Evolutionary conservation across 2,329 filamentous ascomycete species (phyloP), one percentile per base, ranked within the genome.

Genomic region (Aspergillus sp.): DNA sequence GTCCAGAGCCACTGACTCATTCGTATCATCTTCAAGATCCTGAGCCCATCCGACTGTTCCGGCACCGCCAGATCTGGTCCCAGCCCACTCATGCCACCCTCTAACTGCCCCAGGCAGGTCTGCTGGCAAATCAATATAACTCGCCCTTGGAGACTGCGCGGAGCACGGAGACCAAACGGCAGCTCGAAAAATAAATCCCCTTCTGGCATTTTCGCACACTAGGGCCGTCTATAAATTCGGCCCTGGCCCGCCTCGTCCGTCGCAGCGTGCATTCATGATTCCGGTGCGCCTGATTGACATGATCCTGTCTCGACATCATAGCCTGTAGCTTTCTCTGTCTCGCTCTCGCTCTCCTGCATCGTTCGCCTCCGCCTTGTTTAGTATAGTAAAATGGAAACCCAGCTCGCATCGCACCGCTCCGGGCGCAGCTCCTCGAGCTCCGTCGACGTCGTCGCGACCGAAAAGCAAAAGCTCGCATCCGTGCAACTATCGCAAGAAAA

Each of bases 371-470:
- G 19, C 19, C 19, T 19, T 19, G 19, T 19, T 19, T 19, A 19
- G 19, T 19, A 19, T 19, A 19, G 19, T 21, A 49, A 41, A 14
- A 54, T 61, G 60, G 58, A 55, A 58, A 60, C 62, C 15, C 64
- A 63, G 48, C 57, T 66, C 52, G 63, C 63, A 35, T 64, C 64
- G 58, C 64, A 64, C 37, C 58, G 57, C 35, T 66, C 62, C 39
- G 67, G 65, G n/a, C 61, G 67, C 41, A 65, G 63, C 63, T 69
- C 67, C 40, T 66, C 67, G 44, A 67, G 66, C 63, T 69, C 67
- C 2, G 51, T 68, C 49, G 66, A 69, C 54, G 65, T 57, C 40
- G 59, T 67, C 50, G 62, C 61, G 14, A 56, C 57, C 31, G 67
- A 67, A 52, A 69, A 69, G 56, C 61, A 64, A 40, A 68, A 65